Base-by-base conservation (phyloP, 73 alveolate species). In the Paramecium primaurelia region DNA sequence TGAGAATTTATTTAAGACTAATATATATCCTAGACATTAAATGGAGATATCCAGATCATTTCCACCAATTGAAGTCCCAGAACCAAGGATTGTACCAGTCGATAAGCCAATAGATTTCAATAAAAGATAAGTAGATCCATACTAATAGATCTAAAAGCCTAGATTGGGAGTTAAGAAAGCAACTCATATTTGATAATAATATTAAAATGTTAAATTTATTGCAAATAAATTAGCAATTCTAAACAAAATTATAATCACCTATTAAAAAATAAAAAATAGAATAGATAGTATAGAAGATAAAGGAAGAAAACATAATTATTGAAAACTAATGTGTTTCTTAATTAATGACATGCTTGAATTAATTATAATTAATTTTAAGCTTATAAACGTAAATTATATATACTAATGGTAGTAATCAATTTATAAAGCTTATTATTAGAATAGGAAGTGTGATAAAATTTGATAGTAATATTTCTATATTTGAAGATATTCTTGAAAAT, bases 11-110 rank as follows among this genome's bases (percentile, higher is more conserved):
- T 80, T 42, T 64, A 64, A 64, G 20, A 64, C 58, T 34, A 59
- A 73, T 22, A 80, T 38, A 6, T 75, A 75, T 75, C 88, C 91
- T 10, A 45, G 30, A 80, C 91, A 80, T 80, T n/a, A 80, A 47
- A 80, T 80, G 91, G 91, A 80, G 22, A 47, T 80, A 7, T 16
- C 38, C 5, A 80, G 91, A 20, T 18, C 47, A 22, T 80, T 16
- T 36, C 91, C 91, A 8, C 49, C 42, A 20, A 9, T 80, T 20
- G 37, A 80, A 47, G 47, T 44, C 77, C 91, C 91, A 42, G 91
- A 80, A 10, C 42, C 88, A 0, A 38, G 60, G 40, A 9, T 38
- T 22, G 16, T 75, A 12, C 88, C 88, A 75, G n/a, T 1, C 1
- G 58, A 75, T 36, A 36, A 36, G 59, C 88, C 88, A 14, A 64